Percentiles rank a stretch among this genome's conserved stretches.
Conservation (phyloP, 768 basidiomycete genomes). For the Boletus bicolor region DNA sequence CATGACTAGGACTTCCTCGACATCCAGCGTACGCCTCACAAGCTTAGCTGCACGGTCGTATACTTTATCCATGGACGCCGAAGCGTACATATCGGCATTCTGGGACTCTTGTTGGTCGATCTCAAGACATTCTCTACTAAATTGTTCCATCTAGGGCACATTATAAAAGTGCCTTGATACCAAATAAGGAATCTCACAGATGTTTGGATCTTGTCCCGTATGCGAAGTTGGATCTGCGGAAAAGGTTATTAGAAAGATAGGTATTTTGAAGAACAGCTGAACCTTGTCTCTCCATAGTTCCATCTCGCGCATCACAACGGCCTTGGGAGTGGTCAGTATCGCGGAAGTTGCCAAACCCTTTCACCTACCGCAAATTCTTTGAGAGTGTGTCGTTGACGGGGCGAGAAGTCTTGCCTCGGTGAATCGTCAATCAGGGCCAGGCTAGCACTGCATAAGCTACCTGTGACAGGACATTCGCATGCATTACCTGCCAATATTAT, state of each 20-base stretch:
- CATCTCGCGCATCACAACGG: slow-evolving; percentile 92
- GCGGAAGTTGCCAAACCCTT: background rate
- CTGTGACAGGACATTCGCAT: background rate
- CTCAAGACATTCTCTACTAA: slow-evolving; percentile 91
- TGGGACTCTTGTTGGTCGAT: slow-evolving; percentile 56
- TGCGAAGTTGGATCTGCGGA: slow-evolving; percentile 76
- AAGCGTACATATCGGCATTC: slow-evolving; percentile 22
- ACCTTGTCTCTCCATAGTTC: slow-evolving; percentile 95
- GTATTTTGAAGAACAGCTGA: background rate
- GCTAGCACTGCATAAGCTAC: slow-evolving; percentile 34
- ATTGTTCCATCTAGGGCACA: slow-evolving; percentile 78
- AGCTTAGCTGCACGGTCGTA: slow-evolving; percentile 89
- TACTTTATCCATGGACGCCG: slow-evolving; percentile 74
- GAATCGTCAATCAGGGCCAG: slow-evolving; percentile 82
- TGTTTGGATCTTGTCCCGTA: slow-evolving; percentile 87
- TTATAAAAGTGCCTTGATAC: background rate
- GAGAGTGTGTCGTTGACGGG: slow-evolving; percentile 84
- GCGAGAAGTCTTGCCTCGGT: slow-evolving; percentile 81
- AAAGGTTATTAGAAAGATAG: background rate
- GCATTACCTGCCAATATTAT: slow-evolving; percentile 79
- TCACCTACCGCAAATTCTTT: slow-evolving; percentile 80
- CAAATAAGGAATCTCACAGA: slow-evolving; percentile 50
- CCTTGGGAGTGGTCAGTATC: slow-evolving; percentile 34
- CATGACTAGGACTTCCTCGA: slow-evolving; percentile 89
- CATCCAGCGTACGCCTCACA: slow-evolving; percentile 85